Percentiles rank a stretch among this genome's conserved stretches.
phyloP scores from a whole-genome alignment of 768 basidiomycete species.

The Termitomyces heimii region DNA sequence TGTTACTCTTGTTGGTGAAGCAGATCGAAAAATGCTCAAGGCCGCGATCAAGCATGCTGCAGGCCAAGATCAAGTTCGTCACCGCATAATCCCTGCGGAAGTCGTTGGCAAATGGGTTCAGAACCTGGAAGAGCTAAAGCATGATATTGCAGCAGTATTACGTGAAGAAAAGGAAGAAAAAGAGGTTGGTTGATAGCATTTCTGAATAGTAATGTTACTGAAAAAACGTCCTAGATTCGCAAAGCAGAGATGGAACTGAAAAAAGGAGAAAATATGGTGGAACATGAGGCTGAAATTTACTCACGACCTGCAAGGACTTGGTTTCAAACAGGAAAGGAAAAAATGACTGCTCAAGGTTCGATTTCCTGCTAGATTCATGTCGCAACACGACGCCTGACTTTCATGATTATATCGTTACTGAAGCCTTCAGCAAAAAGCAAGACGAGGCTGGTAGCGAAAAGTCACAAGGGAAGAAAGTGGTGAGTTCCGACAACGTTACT shows the following conservation, averaged over 20 bases:
- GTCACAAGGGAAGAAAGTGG: slow-evolving; percentile 30
- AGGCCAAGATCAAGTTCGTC: slow-evolving; percentile 75
- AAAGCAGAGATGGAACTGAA: slow-evolving; percentile 93
- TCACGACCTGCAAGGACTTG: slow-evolving; percentile 95
- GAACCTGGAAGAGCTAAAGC: slow-evolving; percentile 64
- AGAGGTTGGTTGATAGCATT: slow-evolving; percentile 39
- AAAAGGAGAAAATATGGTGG: slow-evolving; percentile 93
- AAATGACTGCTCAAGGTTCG: slow-evolving; percentile 71
- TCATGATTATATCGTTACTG: neutral
- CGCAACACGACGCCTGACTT: slow-evolving; percentile 3
- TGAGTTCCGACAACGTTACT: slow-evolving; percentile 34
- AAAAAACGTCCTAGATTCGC: slow-evolving; percentile 49
- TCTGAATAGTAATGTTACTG: slow-evolving; percentile 5
- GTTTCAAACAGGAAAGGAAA: slow-evolving; percentile 92
- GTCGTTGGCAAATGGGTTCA: slow-evolving; percentile 64
- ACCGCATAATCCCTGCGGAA: slow-evolving; percentile 81
- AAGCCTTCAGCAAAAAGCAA: slow-evolving; percentile 72
- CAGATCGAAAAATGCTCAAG: slow-evolving; percentile 94
- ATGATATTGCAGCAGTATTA: slow-evolving; percentile 74
- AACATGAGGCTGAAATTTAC: slow-evolving; percentile 89
- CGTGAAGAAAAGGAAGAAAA: slow-evolving; percentile 96
- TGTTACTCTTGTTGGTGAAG: slow-evolving; percentile 92
- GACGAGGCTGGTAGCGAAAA: slow-evolving; percentile 53
- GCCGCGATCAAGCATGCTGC: slow-evolving; percentile 86
- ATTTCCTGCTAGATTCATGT: neutral